Conservation (phyloP, 768 basidiomycete species). For the Lanmaoa pseudosensibilis region DNA sequence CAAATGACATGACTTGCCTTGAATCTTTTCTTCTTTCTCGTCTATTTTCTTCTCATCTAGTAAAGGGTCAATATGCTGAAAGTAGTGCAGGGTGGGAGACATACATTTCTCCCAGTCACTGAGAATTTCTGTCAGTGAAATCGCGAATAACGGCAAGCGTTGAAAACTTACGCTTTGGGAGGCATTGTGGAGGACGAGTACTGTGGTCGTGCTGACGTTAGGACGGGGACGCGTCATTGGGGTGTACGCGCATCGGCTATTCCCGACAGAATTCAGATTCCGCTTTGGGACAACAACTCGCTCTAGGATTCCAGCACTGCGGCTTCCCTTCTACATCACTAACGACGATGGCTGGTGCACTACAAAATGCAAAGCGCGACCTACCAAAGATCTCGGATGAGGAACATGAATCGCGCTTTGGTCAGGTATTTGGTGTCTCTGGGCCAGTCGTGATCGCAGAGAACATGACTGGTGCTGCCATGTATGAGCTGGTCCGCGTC, state of each 20-base stretch:
- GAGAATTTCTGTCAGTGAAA: conserved; percentile 14
- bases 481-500: conserved; percentile 98
- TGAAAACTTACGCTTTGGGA: conserved; percentile 84
- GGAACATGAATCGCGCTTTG: conserved; percentile 83
- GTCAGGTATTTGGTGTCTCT: conserved; percentile 91
- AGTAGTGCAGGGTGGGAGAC: conserved; percentile 24
- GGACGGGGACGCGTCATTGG: conserved; percentile 38
- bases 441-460: conserved; percentile 96
- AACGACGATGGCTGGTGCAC: conserved; percentile 82
- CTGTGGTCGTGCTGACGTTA: conserved; percentile 21
- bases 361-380: conserved; percentile 85
- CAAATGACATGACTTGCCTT: conserved; percentile 50
- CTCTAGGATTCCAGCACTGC: background rate
- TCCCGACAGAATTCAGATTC: conserved; percentile 27
- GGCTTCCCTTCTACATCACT: conserved; percentile 1
- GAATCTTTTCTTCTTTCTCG: conserved; percentile 91
- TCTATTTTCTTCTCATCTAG: conserved; percentile 84
- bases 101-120: conserved; percentile 99
- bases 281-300: conserved; percentile 25
- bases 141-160: background rate
- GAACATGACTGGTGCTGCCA: conserved; percentile 94
- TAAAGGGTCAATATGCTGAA: conserved; percentile 7
- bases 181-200: conserved; percentile 60
- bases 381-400: conserved; percentile 90
- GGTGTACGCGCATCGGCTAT: conserved; percentile 27